Conservation (phyloP, 495 filamentous ascomycete species). For the Margaritispora aquatica region DNA sequence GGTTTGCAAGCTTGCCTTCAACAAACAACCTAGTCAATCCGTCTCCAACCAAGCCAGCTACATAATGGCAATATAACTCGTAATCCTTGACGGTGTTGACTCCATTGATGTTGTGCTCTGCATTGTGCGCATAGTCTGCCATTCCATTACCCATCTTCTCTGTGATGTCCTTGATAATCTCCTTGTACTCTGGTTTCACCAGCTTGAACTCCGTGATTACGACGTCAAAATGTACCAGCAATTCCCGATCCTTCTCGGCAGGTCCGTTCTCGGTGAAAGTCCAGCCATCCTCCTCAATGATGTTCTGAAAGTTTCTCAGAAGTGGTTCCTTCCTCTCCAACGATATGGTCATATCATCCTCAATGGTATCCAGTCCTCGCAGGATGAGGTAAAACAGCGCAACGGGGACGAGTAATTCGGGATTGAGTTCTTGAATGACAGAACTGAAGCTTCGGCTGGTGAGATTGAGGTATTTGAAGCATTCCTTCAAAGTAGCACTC, state of each 20-base stretch:
- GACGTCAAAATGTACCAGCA: slow-evolving; percentile 86
- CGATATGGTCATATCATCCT: slow-evolving; percentile 94
- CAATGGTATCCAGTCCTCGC: slow-evolving; percentile 89
- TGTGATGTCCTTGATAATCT: slow-evolving; percentile 90
- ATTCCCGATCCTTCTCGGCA: slow-evolving; percentile 87
- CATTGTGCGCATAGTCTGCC: slow-evolving; percentile 87
- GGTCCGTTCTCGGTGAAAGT: slow-evolving; percentile 79
- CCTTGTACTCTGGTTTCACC: slow-evolving; percentile 76
- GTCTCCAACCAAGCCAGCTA: slow-evolving; percentile 94
- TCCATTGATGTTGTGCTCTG: slow-evolving; percentile 67
- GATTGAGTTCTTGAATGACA: slow-evolving; percentile 92
- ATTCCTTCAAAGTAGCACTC: slow-evolving; percentile 61
- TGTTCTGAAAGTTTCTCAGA: slow-evolving; percentile 70
- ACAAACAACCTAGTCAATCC: slow-evolving; percentile 89
- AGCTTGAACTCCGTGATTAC: slow-evolving; percentile 85
- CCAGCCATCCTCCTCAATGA: slow-evolving; percentile 81
- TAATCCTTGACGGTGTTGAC: slow-evolving; percentile 84
- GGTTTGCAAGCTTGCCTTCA: slow-evolving; percentile 80
- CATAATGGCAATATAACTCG: slow-evolving; percentile 94
- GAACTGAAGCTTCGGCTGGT: slow-evolving; percentile 91
- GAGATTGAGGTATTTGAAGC: slow-evolving; percentile 79
- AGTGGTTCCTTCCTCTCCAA: slow-evolving; percentile 78
- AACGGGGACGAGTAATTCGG: slow-evolving; percentile 84
- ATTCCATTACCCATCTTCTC: slow-evolving; percentile 96
- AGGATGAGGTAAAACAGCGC: slow-evolving; percentile 91